A percentile compares a stretch with the other conserved stretches of the same genome.
Evolutionary conservation across 257 asterid genomes (phyloP).

Genomic region (Forsythia suspensa): DNA sequence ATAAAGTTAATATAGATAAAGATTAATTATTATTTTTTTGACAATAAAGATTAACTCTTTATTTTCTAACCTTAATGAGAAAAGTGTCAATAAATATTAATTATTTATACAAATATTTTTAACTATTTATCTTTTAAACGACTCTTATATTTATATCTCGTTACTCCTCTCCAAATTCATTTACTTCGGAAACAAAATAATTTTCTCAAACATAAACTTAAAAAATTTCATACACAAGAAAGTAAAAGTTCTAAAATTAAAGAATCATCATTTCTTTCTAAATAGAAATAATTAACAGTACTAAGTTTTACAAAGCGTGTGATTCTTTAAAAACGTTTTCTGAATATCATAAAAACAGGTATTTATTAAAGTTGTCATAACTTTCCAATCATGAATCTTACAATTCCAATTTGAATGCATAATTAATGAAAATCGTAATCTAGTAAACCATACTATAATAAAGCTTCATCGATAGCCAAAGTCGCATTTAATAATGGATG

Average conservation of each 20-base stretch:
- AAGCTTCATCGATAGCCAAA: background rate
- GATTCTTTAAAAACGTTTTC: background rate
- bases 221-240: too few species aligned
- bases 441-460: conserved; percentile 26
- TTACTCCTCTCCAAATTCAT: background rate
- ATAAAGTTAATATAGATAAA: background rate
- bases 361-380: conserved; percentile 29
- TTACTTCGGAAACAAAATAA: background rate
- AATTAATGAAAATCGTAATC: conserved; percentile 39
- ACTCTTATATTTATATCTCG: background rate
- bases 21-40: too few species aligned
- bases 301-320: conserved; percentile 2
- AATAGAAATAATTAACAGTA: background rate
- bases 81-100: background rate
- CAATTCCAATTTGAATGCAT: conserved; percentile 30
- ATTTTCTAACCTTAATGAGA: background rate
- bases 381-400: conserved; percentile 48
- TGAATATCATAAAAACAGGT: conserved; percentile 18
- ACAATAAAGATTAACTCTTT: background rate
- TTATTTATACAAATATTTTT: background rate
- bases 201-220: background rate
- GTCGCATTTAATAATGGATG: background rate
- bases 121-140: background rate
- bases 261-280: background rate
- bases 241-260: background rate